Conservation (phyloP, 768 basidiomycete genomes). For the Serpula lacrymans region DNA sequence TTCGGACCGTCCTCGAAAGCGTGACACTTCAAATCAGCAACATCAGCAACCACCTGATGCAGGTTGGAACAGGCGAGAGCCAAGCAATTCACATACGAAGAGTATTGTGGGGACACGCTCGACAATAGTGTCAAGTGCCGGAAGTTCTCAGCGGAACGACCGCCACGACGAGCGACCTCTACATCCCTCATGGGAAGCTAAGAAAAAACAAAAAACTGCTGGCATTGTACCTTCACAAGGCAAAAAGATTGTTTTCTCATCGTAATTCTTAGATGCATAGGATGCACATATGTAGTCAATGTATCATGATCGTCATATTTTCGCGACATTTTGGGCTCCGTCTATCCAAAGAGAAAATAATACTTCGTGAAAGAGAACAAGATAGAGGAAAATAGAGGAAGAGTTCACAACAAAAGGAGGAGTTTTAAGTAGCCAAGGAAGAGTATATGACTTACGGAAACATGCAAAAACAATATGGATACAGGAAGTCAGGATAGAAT, state of each 20-base stretch:
- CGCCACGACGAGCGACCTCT: slow-evolving; percentile 35
- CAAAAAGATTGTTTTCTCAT: slow-evolving; percentile 74
- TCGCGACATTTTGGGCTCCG: too few relatives aligned
- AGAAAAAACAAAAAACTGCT: slow-evolving; percentile 68
- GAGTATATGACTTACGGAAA: too few relatives aligned
- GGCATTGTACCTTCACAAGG: slow-evolving; percentile 67
- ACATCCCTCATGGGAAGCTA: slow-evolving; percentile 98
- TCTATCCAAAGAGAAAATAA: neutral
- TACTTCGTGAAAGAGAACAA: neutral
- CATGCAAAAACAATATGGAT: too few relatives aligned
- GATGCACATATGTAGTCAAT: too few relatives aligned
- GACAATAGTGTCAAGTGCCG: too few relatives aligned
- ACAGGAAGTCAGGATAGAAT: neutral
- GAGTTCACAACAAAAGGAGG: too few relatives aligned
- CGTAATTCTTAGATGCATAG: slow-evolving; percentile 7
- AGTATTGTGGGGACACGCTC: neutral
- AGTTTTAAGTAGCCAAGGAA: too few relatives aligned
- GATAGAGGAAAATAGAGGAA: neutral
- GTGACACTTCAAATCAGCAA: slow-evolving; percentile 9
- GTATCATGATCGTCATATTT: too few relatives aligned
- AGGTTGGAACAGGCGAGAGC: slow-evolving; percentile 5
- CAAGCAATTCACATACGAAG: too few relatives aligned
- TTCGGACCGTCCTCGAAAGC: slow-evolving; percentile 8
- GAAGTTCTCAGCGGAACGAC: slow-evolving; percentile 1
- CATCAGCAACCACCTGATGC: slow-evolving; percentile 20